phyloP scores from a whole-genome alignment of 202 grass and related monocot genomes.

The Musa balbisiana region DNA sequence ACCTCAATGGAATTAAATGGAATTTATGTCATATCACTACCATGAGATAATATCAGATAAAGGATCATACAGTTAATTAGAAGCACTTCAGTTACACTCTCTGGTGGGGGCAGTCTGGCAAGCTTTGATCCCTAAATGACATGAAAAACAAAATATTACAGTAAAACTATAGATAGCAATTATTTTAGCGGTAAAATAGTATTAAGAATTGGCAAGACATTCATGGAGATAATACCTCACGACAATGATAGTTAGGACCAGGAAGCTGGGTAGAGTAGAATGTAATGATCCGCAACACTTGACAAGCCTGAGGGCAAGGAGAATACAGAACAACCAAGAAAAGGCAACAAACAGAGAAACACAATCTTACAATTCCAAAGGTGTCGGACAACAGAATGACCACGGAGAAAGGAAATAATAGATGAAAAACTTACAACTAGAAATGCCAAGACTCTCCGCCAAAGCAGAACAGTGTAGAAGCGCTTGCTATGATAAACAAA shows the following conservation, averaged over 20 bases:
- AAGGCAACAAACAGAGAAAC: slow-evolving; percentile 18
- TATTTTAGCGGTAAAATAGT: not conserved
- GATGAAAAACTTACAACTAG: slow-evolving; percentile 11
- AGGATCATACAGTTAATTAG: slow-evolving; percentile 69
- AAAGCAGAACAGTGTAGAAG: slow-evolving; percentile 20
- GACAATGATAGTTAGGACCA: slow-evolving; percentile 96
- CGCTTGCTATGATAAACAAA: slow-evolving; percentile 24
- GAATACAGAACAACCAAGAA: slow-evolving; percentile 5
- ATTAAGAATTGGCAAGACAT: not conserved
- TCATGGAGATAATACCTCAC: slow-evolving; percentile 42
- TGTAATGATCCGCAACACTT: slow-evolving; percentile 69
- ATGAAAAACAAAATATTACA: not conserved
- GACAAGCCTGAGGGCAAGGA: slow-evolving; percentile 51
- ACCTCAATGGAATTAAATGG: slow-evolving; percentile 1
- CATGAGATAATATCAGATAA: not conserved
- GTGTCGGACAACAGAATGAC: not conserved
- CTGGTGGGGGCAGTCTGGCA: slow-evolving; percentile 63
- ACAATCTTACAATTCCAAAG: not conserved
- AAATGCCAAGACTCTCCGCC: slow-evolving; percentile 19
- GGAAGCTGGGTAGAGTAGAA: slow-evolving; percentile 99
- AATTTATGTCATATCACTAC: not conserved
- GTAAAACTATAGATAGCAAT: not conserved
- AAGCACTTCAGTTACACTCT: slow-evolving; percentile 74
- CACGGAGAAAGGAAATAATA: not conserved
- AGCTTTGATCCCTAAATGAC: slow-evolving; percentile 56